Evolutionary conservation across 2,329 filamentous ascomycete species (phyloP).

Genomic region (Penicillium glabrum): DNA sequence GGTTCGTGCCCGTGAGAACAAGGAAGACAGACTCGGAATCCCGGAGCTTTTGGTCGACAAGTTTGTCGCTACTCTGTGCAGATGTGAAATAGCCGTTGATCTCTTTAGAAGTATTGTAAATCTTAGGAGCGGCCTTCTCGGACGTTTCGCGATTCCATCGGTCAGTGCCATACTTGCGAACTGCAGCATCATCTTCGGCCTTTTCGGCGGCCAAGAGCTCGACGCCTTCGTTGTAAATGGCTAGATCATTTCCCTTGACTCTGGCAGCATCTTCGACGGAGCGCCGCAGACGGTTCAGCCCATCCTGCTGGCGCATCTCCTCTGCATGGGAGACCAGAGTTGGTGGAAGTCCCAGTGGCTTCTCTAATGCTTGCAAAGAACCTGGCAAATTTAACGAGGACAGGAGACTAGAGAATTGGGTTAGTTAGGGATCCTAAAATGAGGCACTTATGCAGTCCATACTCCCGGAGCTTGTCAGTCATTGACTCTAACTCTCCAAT

Average conservation of each 20-base stretch:
- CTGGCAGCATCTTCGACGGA: constrained; percentile 89
- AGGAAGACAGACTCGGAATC: constrained; percentile 72
- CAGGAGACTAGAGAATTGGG: constrained; percentile 51
- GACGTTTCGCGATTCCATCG: constrained; percentile 75
- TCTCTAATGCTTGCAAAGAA: constrained; percentile 90
- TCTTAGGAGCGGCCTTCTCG: constrained; percentile 66
- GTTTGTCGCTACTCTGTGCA: constrained; percentile 64
- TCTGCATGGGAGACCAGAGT: constrained; percentile 86
- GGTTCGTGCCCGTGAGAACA: constrained; percentile 75
- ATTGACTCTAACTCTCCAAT: constrained; percentile 80
- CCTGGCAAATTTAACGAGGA: constrained; percentile 85
- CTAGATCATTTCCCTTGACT: constrained; percentile 75
- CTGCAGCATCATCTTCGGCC: constrained; percentile 75
- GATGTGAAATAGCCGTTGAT: constrained; percentile 84
- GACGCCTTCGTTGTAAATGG: constrained; percentile 79
- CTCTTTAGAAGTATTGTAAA: constrained; percentile 73
- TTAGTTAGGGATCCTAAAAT: constrained; percentile 10
- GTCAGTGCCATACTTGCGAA: constrained; percentile 80
- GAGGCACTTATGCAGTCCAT: constrained; percentile 24
- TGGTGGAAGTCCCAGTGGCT: constrained; percentile 85
- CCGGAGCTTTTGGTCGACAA: constrained; percentile 76
- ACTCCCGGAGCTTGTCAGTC: constrained; percentile 75
- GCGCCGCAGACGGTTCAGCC: constrained; percentile 70
- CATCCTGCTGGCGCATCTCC: constrained; percentile 88
- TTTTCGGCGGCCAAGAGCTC: constrained; percentile 76